These are phyloP conservation scores for Coleophoma crateriformis DNA, from an alignment of 2,329 filamentous ascomycete species.

Conservation along the genomic window DNA sequence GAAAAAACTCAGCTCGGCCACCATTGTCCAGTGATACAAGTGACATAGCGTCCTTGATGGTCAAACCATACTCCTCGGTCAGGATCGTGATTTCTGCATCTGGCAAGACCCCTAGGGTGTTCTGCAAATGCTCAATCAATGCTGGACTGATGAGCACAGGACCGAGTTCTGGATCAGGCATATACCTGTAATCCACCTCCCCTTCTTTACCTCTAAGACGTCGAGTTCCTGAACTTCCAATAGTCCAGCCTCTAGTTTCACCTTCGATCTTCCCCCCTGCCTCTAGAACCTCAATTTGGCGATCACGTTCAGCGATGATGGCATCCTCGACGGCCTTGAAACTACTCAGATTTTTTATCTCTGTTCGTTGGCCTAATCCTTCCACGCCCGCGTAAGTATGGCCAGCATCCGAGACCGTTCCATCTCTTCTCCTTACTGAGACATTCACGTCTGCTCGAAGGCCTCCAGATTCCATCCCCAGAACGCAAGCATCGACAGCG, in stretches of 20 bases:
- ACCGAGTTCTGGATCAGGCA: conserved; percentile 90
- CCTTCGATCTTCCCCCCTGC: conserved; percentile 69
- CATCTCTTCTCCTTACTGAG: conserved; percentile 60
- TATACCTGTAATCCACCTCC: conserved; percentile 96
- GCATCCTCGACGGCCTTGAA: conserved; percentile 95
- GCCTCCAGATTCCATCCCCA: conserved; percentile 90
- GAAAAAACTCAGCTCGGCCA: conserved; percentile 76
- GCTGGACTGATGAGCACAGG: conserved; percentile 71
- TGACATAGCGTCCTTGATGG: conserved; percentile 76
- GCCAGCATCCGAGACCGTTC: conserved; percentile 18
- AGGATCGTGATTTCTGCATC: conserved; percentile 64
- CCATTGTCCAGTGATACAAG: conserved; percentile 74
- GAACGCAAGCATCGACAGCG: conserved; percentile 77
- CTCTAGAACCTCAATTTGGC: conserved; percentile 79
- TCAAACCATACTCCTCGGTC: conserved; percentile 59
- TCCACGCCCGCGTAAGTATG: conserved; percentile 50
- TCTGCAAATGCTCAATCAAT: conserved; percentile 58
- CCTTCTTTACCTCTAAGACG: conserved; percentile 88
- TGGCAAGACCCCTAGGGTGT: conserved; percentile 64
- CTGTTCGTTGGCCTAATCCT: conserved; percentile 77
- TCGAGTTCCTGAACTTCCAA: conserved; percentile 76
- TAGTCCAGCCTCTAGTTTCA: conserved; percentile 89
- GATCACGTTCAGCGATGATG: conserved; percentile 82
- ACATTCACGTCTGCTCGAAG: conserved; percentile 94
- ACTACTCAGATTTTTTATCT: conserved; percentile 95